These are phyloP conservation scores for Alnus glutinosa DNA, from an alignment of 306 rosid species.

Conservation along the genomic window DNA sequence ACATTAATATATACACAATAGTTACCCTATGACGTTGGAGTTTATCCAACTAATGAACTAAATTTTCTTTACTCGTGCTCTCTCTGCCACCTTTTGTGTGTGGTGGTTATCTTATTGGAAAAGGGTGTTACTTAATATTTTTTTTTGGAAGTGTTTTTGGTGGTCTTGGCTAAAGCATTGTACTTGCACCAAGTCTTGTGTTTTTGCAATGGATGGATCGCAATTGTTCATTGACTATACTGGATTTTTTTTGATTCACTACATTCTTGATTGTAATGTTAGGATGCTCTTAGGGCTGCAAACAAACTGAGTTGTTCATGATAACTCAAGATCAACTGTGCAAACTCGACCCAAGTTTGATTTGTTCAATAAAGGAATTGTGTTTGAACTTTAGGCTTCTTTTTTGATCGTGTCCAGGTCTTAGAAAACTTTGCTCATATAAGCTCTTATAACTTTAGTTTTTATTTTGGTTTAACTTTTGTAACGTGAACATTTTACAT, in stretches of 20 bases:
- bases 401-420: too few relatives aligned
- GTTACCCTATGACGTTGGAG: neutral
- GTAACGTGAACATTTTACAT: too few relatives aligned
- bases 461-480: too few relatives aligned
- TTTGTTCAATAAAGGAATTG: too few relatives aligned
- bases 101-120: neutral
- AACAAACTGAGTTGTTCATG: too few relatives aligned
- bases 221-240: neutral
- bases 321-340: too few relatives aligned
- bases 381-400: too few relatives aligned
- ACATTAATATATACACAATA: neutral
- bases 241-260: neutral
- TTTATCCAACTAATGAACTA: neutral
- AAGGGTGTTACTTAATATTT: neutral
- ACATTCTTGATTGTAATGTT: neutral
- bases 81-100: neutral
- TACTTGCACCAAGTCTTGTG: neutral
- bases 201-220: neutral
- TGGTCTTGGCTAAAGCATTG: neutral
- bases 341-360: too few relatives aligned
- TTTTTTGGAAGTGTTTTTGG: neutral
- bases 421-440: too few relatives aligned
- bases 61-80: neutral
- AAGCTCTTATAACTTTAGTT: too few relatives aligned
- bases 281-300: neutral